These are phyloP conservation scores for Terana coerulea DNA, from an alignment of 768 basidiomycete species.

Conservation along the genomic window DNA sequence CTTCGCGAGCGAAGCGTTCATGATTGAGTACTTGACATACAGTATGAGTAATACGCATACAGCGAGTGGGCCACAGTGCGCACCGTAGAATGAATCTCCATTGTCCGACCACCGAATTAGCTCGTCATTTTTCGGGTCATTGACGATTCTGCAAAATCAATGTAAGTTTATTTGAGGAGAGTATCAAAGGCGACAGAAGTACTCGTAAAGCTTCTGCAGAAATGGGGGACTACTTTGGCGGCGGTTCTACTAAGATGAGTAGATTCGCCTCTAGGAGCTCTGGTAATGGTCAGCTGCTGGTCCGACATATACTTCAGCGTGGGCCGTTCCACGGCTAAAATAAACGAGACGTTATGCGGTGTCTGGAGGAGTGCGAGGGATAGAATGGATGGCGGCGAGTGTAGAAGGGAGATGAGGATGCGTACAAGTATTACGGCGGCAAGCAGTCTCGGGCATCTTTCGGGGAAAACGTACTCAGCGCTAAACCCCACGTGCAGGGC, in stretches of 20 bases:
- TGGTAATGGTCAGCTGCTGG: conserved; percentile 54
- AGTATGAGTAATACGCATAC: background rate
- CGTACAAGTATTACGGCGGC: too few relatives aligned
- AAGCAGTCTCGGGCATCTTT: too few relatives aligned
- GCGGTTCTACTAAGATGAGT: conserved; percentile 43
- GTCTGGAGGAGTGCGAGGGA: too few relatives aligned
- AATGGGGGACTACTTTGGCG: conserved; percentile 65
- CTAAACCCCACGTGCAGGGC: too few relatives aligned
- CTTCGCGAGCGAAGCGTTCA: conserved; percentile 84
- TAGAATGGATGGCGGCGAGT: too few relatives aligned
- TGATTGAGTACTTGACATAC: conserved; percentile 73
- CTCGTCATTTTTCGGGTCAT: conserved; percentile 74
- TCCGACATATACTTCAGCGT: conserved; percentile 50
- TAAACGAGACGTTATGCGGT: too few relatives aligned
- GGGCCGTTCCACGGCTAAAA: too few relatives aligned
- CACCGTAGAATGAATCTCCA: conserved; percentile 92
- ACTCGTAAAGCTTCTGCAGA: conserved; percentile 95
- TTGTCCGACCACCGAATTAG: conserved; percentile 90
- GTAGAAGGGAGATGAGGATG: too few relatives aligned
- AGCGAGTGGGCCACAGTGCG: conserved; percentile 14
- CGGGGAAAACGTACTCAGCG: too few relatives aligned
- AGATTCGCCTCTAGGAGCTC: conserved; percentile 37
- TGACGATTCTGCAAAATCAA: conserved; percentile 71
- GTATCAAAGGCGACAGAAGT: conserved; percentile 29
- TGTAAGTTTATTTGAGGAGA: conserved; percentile 12